Evolutionary conservation across 805 yeast genomes (phyloP), one percentile per base, ranked within the genome.

Genomic region (Zygoascus bituminiphila): DNA sequence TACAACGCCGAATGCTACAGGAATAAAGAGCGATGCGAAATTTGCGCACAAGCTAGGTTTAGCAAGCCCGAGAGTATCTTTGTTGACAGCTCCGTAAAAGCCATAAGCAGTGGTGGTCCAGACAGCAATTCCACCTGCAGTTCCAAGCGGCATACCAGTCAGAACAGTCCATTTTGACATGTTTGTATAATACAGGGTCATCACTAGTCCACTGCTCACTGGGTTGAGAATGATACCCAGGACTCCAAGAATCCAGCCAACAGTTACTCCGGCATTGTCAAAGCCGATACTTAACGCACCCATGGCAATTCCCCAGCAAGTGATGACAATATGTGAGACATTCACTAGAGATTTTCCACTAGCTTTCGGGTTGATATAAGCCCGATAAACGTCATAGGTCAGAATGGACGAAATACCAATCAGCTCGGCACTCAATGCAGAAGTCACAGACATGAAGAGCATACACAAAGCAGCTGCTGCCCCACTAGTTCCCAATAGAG

Each of bases 211-310:
- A 42, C 84, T 66, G 5, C 88, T 96, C 20, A 91, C 94, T 52
- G 91, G 79, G 5, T 89, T 83, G 51, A 88, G 84, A 41, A 88
- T 82, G 49, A 88, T 78, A 48, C 96, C 96, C 93, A 86, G 85
- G 54, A 88, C 67, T 61, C 84, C 86, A 64, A 87, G 84, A 35
- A 88, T 70, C 68, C 82, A 88, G 24, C 95, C 95, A 84, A 88
- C 82, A 25, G 86, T 78, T 46, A 88, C 82, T 21, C 81, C 82
- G 19, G 91, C 93, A 57, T 87, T 84, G 67, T 78, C 75, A 44
- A 88, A 72, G 9, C 95, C 95, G 55, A 82, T 79, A 17, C 94
- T 76, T 61, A 88, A 84, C 0, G 84, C 93, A 36, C 88, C 82
- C 89, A 88, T 84, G n/a, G 74, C 73, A 4, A 77, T 50, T 9